Conservation (phyloP, 108 stramenopile genomes). For the Pelagomonas calceolata region DNA sequence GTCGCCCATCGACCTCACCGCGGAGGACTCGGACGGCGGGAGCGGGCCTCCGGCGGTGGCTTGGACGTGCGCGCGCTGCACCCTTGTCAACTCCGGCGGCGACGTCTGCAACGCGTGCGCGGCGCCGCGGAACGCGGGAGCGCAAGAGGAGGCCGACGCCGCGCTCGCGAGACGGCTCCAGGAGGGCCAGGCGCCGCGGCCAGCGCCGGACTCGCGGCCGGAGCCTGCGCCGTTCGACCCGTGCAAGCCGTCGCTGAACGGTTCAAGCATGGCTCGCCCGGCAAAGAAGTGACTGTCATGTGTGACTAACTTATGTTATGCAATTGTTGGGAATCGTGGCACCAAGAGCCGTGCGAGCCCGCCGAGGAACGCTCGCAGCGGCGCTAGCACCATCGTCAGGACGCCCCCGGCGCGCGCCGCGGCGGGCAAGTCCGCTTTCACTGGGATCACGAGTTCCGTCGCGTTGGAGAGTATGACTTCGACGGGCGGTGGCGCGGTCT, state of each 20-base stretch:
- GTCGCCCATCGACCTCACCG: background rate
- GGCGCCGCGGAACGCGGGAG: background rate
- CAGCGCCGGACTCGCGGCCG: background rate
- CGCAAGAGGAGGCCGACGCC: background rate
- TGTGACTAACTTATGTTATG: too few relatives aligned
- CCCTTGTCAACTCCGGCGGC: background rate
- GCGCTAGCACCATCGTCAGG: too few relatives aligned
- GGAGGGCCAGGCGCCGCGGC: background rate
- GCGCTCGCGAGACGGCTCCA: background rate
- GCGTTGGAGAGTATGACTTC: too few relatives aligned
- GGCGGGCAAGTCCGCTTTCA: too few relatives aligned
- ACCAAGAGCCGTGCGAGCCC: too few relatives aligned
- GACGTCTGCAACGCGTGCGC: background rate
- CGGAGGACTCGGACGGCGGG: background rate
- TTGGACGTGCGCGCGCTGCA: background rate
- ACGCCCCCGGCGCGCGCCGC: too few relatives aligned
- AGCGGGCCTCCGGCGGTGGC: background rate
- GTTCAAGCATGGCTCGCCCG: background rate
- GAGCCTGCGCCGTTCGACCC: background rate
- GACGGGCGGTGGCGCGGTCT: too few relatives aligned
- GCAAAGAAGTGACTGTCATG: too few relatives aligned
- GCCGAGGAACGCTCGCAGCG: too few relatives aligned
- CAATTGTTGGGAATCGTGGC: too few relatives aligned
- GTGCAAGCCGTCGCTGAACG: background rate
- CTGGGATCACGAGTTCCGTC: too few relatives aligned